Evolutionary conservation across 306 rosid genomes (phyloP), one percentile per base, ranked within the genome.

Genomic region (Crataegus laevigata): DNA sequence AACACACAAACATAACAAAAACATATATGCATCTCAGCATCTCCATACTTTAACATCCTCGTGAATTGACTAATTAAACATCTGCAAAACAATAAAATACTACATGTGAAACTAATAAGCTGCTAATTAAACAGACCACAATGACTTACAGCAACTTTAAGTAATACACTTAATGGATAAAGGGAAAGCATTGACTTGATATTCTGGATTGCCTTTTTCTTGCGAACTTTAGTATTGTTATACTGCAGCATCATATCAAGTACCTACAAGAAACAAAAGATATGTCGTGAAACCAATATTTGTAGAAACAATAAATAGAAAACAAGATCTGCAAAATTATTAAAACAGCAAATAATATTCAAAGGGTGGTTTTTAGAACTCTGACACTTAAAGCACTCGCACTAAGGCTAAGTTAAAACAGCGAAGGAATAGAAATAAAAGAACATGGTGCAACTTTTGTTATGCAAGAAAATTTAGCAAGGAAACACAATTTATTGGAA

Each of bases 131-230:
- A 38, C 42, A 38, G 42, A 38, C 42, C 42, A 38, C 42, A 38
- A 38, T 38, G 11, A 38, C 42, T 38, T 38, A 38, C 42, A 38
- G 42, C 97, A 75, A 85, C 85, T 83, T 91, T 89, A 69, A 94
- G 84, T 72, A 94, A 74, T 80, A 85, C 93, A 81, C 71, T 66
- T 77, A 94, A 87, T 71, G 97, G 98, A 84, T 88, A 81, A 36
- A 83, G 70, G 4, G 81, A 82, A 72, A 84, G 80, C 83, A 85
- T 57, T 13, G 10, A 15, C 69, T 15, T 71, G 64, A 83, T 58
- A 82, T 21, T 85, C 79, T 30, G 0, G 34, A 30, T 30, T 30
- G 3, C 6, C 38, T n/a, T 77, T 69, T 58, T 74, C 17, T 24
- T 75, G 34, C 19, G 66, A 26, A 43, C 57, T 40, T 79, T 77